Evolutionary conservation across 2,329 filamentous ascomycete species (phyloP).

Genomic region (Aspergillus sp.): DNA sequence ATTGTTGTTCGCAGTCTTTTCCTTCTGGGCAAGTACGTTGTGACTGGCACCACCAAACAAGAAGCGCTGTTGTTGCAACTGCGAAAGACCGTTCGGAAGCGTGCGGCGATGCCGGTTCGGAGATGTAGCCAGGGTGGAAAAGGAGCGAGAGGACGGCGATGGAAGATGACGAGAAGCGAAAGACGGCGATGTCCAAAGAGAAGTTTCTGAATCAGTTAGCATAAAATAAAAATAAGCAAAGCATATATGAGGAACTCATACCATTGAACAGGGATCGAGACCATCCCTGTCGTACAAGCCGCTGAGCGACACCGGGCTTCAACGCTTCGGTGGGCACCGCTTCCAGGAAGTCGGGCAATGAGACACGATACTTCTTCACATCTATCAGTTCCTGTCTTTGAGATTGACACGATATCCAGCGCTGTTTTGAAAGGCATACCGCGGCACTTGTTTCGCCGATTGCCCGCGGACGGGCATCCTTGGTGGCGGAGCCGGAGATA

Average conservation of each 20-base stretch:
- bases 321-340: conserved; percentile 24
- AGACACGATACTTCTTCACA: conserved; percentile 7
- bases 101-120: conserved; percentile 23
- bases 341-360: conserved; percentile 27
- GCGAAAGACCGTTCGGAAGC: conserved; percentile 23
- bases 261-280: conserved; percentile 18
- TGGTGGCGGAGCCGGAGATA: conserved; percentile 12
- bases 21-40: conserved; percentile 74
- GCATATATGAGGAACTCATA: conserved; percentile 8
- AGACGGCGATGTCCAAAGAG: conserved; percentile 17
- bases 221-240: not conserved
- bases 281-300: conserved; percentile 17
- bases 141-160: conserved; percentile 24
- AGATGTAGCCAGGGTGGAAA: conserved; percentile 31
- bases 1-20: conserved; percentile 91
- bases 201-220: conserved; percentile 11
- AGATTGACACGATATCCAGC: not conserved
- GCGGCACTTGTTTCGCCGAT: conserved; percentile 14
- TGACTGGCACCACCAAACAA: conserved; percentile 43
- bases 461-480: conserved; percentile 12
- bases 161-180: conserved; percentile 14
- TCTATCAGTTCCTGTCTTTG: conserved; percentile 4
- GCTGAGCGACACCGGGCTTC: conserved; percentile 16
- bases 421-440: conserved; percentile 16
- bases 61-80: conserved; percentile 35